Evolutionary conservation across 1,284 basidiomycete species (phyloP), one percentile per base, ranked within the genome.

Genomic region (Lignosus rhinocerotis): DNA sequence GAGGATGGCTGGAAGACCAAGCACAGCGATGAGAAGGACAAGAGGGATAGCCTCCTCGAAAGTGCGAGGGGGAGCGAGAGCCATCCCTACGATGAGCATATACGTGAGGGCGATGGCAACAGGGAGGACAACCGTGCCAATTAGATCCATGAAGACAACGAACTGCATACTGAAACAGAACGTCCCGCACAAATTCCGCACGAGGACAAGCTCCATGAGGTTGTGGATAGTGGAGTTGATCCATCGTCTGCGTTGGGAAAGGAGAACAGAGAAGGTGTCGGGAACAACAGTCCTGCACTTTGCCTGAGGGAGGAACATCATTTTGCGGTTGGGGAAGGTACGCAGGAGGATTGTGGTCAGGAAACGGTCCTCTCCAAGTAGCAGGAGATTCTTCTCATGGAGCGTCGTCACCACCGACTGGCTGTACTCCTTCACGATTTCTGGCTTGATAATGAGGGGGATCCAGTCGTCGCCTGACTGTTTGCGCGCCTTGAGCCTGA

Each of bases 211-310:
- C 74, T 99, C 97, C 95, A 98, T 98, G 54, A 99, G 84, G 72
- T 99, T 99, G 80, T 99, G 97, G 49, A 99, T 93, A 0, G 97
- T 99, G 45, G 95, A 98, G 76, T 98, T 99, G 80, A 99, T 99
- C 97, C 97, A 99, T 64, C 97, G 90, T 31, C 97, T 89, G 34
- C 97, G 92, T 73, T 99, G 97, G 1, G 96, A 99, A 11, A 99
- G 84, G 44, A 99, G 82, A 50, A 99, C 86, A 41, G 80, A 79
- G 78, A 99, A 99, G 0, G 94, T 95, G 72, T 99, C 95, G 8
- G 97, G 97, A 25, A 95, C 97, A 69, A 99, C 86, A 14, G 97
- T 99, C 63, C 94, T 83, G 74, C 97, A 99, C 60, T 87, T 84
- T 3, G 97, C 97, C 74, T 98, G 94, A 0, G 97, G 97, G 56